Evolutionary conservation across 495 filamentous ascomycete genomes (phyloP).

Genomic region (Hypoxylon fuscum): DNA sequence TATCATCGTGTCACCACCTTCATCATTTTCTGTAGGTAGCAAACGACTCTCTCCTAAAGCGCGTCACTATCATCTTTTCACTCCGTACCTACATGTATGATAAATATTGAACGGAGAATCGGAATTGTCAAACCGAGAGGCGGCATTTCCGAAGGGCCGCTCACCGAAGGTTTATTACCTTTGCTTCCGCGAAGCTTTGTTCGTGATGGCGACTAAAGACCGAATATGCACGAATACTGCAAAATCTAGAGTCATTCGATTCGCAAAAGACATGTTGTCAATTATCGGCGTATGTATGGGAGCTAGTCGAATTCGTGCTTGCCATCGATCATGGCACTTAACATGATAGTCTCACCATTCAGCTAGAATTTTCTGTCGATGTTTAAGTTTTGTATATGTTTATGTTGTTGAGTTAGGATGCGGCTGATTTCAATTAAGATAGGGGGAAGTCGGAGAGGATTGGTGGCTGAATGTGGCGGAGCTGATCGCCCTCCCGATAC

Average conservation of each 20-base stretch:
- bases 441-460: background rate
- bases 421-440: slow-evolving; percentile 24
- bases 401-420: slow-evolving; percentile 14
- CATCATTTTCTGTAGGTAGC: too few species aligned
- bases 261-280: background rate
- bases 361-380: background rate
- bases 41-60: slow-evolving; percentile 6
- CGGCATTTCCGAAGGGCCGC: slow-evolving; percentile 37
- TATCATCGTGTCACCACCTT: too few species aligned
- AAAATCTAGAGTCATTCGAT: slow-evolving; percentile 1
- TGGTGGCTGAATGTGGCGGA: slow-evolving; percentile 3
- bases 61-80: background rate
- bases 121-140: slow-evolving; percentile 29
- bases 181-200: slow-evolving; percentile 23
- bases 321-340: slow-evolving; percentile 15
- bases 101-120: slow-evolving; percentile 30
- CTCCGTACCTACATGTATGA: slow-evolving; percentile 8
- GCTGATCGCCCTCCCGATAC: background rate
- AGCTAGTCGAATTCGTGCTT: background rate
- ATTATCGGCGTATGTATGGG: background rate
- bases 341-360: slow-evolving; percentile 25
- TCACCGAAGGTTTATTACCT: slow-evolving; percentile 22
- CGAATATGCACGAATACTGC: slow-evolving; percentile 7
- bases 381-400: background rate
- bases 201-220: slow-evolving; percentile 9